Conservation (phyloP, 2,329 filamentous ascomycete species). For the Sporothrix pseudoabietina region DNA sequence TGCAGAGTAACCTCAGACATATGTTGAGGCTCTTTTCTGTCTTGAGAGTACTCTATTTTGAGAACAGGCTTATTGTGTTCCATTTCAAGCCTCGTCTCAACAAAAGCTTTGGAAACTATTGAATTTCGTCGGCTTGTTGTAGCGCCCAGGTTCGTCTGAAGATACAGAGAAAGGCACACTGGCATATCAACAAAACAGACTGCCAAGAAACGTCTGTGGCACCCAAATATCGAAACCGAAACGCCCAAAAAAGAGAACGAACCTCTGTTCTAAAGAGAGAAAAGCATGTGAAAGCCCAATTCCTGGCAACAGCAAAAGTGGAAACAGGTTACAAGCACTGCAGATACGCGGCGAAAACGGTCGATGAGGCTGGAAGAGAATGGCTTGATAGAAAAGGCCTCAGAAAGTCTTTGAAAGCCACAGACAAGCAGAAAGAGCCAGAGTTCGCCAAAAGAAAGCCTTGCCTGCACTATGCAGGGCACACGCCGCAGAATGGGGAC, state of each 20-base stretch:
- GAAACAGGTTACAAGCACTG: conserved; percentile 15
- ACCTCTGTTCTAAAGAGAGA: neutral
- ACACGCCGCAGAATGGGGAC: conserved; percentile 13
- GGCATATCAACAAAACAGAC: neutral
- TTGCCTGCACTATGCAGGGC: conserved; percentile 23
- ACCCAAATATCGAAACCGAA: neutral
- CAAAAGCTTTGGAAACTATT: neutral
- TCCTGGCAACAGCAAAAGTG: conserved; percentile 10
- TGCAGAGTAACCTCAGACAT: neutral
- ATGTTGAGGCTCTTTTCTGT: neutral
- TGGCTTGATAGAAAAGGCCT: neutral
- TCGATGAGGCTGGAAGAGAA: neutral
- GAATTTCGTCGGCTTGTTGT: conserved; percentile 4
- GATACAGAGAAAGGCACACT: neutral
- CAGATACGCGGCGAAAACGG: neutral
- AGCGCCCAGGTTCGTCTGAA: neutral
- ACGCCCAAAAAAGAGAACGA: neutral
- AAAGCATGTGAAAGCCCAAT: conserved; percentile 18
- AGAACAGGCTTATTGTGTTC: neutral
- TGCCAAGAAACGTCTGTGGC: neutral
- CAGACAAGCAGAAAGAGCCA: neutral
- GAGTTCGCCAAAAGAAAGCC: conserved; percentile 15
- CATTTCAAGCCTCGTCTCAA: neutral
- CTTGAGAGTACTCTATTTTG: neutral
- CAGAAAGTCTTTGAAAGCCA: neutral